Evolutionary conservation across 768 basidiomycete genomes (phyloP), one percentile per base, ranked within the genome.

Genomic region (Naganishia vishniacii): DNA sequence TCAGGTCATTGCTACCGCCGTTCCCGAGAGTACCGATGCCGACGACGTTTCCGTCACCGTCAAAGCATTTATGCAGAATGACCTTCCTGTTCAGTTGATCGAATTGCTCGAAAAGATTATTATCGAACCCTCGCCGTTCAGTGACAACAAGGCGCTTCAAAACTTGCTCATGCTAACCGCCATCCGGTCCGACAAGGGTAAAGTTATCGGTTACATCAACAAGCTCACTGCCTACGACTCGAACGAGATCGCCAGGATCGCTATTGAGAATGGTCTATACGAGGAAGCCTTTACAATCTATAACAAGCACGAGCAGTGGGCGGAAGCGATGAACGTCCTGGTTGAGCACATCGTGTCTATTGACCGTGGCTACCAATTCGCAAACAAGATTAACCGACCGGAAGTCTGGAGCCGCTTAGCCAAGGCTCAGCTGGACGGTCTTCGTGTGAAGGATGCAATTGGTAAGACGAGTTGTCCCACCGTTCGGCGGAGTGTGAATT

Each of bases 101-200:
- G 95, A 98, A 76, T 82, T 99, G 41, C 80, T 99, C 65, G 95
- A 99, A 82, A 99, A 99, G 82, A 97, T 99, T 75, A 87, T 99
- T 75, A 85, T 99, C 61, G 93, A 98, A 76, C 87, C 88, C 3
- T 97, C 94, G 20, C 89, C 95, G 7, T 98, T 99, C 84, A 90
- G 87, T 74, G 95, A 99, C 79, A 98, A 99, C 81, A 85, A 85
- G 73, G 97, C 91, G 75, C 82, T 99, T 37, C 94, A 99, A 80
- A 97, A 95, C 77, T 82, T 99, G 62, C 80, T 99, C 61, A 82
- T 99, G 71, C 82, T 99, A 67, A 99, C 95, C 8, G 91, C 95
- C 48, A 89, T 99, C 72, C 89, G 92, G 62, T 89, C 94, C 3
- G 95, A 98, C 80, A 95, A 95, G 80, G 93, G 93, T 74, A 95